Evolutionary conservation across 2,329 filamentous ascomycete genomes (phyloP).

Genomic region (Alternaria sp.): DNA sequence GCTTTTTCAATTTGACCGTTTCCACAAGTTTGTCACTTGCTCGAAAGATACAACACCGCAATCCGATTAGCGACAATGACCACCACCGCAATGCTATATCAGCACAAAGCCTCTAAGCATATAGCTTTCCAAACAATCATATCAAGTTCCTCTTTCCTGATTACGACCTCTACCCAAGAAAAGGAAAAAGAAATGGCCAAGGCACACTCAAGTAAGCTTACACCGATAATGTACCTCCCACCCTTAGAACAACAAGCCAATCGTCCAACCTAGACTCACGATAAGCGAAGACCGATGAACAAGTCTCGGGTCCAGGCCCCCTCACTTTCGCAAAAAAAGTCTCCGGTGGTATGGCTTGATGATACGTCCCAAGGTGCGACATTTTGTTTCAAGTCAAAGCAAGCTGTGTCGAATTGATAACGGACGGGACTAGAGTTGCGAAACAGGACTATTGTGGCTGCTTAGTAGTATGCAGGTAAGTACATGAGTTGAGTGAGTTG

Average conservation of each 20-base stretch:
- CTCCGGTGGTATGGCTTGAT: background rate
- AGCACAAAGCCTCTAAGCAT: background rate
- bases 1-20: background rate
- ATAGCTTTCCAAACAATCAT: background rate
- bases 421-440: background rate
- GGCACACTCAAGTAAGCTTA: background rate
- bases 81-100: background rate
- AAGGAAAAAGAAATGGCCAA: background rate
- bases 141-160: background rate
- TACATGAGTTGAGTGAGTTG: background rate
- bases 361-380: background rate
- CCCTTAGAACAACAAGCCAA: background rate
- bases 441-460: slow-evolving; percentile 3
- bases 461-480: background rate
- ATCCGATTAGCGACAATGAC: background rate
- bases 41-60: background rate
- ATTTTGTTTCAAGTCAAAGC: background rate
- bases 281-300: background rate
- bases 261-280: background rate
- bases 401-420: background rate
- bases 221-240: background rate
- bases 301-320: background rate
- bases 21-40: background rate
- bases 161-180: background rate
- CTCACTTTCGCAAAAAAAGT: background rate